Evolutionary conservation across 176 grass and related monocot genomes (phyloP).

Genomic region (Oryza rufipogon): DNA sequence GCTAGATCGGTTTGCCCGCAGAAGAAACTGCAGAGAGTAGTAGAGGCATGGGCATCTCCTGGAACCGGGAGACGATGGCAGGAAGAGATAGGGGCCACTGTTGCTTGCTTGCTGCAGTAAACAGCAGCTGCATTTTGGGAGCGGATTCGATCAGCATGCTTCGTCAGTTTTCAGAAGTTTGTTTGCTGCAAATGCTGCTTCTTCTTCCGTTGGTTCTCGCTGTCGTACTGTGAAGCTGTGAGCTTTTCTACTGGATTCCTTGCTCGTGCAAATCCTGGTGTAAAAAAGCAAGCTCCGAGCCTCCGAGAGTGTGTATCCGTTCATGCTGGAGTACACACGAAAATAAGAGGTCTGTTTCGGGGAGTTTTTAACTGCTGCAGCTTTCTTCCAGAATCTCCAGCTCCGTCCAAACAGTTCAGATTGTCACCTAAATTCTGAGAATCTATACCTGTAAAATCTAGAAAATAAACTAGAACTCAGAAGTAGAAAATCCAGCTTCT

Average conservation of each 20-base stretch:
- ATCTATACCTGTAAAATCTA: too few relatives aligned
- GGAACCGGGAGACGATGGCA: background rate
- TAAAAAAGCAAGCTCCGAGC: background rate
- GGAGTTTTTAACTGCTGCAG: too few relatives aligned
- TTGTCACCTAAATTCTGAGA: too few relatives aligned
- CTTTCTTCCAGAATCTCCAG: too few relatives aligned
- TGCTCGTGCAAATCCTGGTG: background rate
- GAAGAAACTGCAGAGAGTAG: background rate
- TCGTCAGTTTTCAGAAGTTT: conserved; percentile 9
- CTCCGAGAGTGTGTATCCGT: too few relatives aligned
- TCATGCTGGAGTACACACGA: too few relatives aligned
- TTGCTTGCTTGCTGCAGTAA: background rate
- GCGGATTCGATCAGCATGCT: background rate
- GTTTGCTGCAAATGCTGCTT: background rate
- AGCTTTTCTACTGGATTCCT: background rate
- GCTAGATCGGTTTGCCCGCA: background rate
- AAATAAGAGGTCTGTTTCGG: too few relatives aligned
- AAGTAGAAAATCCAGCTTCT: too few relatives aligned
- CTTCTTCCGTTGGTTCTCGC: background rate
- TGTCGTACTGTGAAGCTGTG: background rate
- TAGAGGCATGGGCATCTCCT: background rate
- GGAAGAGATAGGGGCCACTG: background rate
- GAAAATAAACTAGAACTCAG: too few relatives aligned
- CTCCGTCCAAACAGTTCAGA: too few relatives aligned
- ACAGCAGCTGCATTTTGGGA: background rate